These are phyloP conservation scores for Blastobotrys apis DNA, from an alignment of 1,139 yeast species.

Conservation along the genomic window DNA sequence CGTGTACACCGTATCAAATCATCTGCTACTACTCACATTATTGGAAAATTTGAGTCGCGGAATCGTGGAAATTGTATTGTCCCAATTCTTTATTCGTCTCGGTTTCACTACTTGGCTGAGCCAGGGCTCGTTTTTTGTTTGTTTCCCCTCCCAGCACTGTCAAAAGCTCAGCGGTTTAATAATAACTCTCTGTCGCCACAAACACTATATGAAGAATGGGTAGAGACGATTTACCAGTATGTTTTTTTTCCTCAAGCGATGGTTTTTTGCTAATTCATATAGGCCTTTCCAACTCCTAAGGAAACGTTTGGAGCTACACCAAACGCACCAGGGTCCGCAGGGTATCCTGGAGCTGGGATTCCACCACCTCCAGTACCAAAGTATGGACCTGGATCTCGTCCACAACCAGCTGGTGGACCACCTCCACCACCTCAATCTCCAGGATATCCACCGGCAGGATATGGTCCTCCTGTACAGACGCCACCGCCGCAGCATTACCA, in stretches of 20 bases:
- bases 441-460: conserved; percentile 8
- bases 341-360: conserved; percentile 2
- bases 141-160: no score
- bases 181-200: no score
- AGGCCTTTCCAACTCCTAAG: conserved; percentile 28
- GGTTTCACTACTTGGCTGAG: no score
- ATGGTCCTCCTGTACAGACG: conserved; percentile 11
- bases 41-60: no score
- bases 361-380: conserved; percentile 18
- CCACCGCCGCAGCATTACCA: conserved; percentile 6
- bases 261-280: neutral
- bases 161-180: no score
- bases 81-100: no score
- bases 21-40: no score
- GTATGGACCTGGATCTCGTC: conserved; percentile 9
- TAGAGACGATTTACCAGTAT: conserved; percentile 28
- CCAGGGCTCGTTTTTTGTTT: no score
- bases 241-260: conserved; percentile 9
- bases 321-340: conserved; percentile 14
- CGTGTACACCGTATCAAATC: no score
- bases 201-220: no score
- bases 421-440: conserved; percentile 8
- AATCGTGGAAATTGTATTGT: no score
- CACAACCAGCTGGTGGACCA: conserved; percentile 1
- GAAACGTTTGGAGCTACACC: conserved; percentile 25